phyloP scores from a whole-genome alignment of 2,329 filamentous ascomycete genomes.

The Metarhizium humberi region DNA sequence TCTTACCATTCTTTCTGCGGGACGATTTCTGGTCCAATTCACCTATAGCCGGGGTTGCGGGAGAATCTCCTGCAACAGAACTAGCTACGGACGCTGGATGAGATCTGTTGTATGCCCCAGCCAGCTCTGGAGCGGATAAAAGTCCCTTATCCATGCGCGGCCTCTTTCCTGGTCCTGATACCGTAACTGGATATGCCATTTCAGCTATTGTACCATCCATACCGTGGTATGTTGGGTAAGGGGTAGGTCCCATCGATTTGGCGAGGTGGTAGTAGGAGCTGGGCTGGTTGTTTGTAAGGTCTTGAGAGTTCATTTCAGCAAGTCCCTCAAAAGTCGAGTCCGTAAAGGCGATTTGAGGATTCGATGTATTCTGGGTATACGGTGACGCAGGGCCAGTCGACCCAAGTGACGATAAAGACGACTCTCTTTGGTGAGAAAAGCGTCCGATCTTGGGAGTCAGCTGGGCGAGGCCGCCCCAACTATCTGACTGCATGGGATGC shows the following conservation, averaged over 20 bases:
- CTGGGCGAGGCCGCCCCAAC: slow-evolving; percentile 28
- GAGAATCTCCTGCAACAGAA: slow-evolving; percentile 49
- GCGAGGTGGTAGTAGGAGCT: slow-evolving; percentile 37
- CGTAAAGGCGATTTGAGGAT: slow-evolving; percentile 48
- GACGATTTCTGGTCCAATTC: slow-evolving; percentile 39
- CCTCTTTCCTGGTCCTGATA: slow-evolving; percentile 26
- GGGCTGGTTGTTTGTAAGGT: slow-evolving; percentile 13
- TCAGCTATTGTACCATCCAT: slow-evolving; percentile 28
- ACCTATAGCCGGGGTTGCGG: slow-evolving; percentile 42
- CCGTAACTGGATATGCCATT: slow-evolving; percentile 30
- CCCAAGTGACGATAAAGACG: slow-evolving; percentile 50
- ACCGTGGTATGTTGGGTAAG: slow-evolving; percentile 32
- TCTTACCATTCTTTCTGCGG: slow-evolving; percentile 47
- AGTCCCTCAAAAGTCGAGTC: slow-evolving; percentile 38
- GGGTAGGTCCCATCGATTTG: slow-evolving; percentile 30
- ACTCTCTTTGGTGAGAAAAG: slow-evolving; percentile 47
- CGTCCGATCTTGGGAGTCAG: slow-evolving; percentile 29
- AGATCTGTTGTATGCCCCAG: slow-evolving; percentile 31
- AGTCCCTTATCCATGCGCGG: slow-evolving; percentile 31
- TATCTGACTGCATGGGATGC: slow-evolving; percentile 32
- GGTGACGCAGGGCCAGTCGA: slow-evolving; percentile 53
- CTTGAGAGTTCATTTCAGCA: slow-evolving; percentile 28
- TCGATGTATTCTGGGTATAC: slow-evolving; percentile 43
- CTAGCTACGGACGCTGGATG: slow-evolving; percentile 48
- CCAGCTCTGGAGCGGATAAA: slow-evolving; percentile 36